Evolutionary conservation across 2,329 filamentous ascomycete species (phyloP), one percentile per base, ranked within the genome.

Genomic region (Allantophomopsis lycopodina): DNA sequence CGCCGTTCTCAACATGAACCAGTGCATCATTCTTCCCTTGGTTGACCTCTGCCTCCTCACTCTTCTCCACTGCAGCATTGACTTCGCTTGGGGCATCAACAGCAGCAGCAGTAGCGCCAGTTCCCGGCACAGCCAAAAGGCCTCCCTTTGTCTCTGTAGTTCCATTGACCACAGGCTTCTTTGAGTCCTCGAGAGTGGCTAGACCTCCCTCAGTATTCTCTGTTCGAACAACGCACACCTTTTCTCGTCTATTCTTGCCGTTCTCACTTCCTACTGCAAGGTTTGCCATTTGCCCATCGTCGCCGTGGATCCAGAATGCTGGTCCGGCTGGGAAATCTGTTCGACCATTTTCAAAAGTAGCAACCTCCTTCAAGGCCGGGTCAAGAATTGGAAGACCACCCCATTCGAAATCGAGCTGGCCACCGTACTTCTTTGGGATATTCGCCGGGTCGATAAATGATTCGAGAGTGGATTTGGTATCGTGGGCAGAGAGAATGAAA

Each of bases 381-480:
- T 94, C 88, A n/a, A 88, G 61, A 38, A 75, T 71, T 6, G 83
- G 79, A 59, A 79, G 65, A 44, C 84, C 74, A 40, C 85, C 86
- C 63, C 83, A 95, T 37, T 71, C 62, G 63, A 83, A 95, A 17
- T 94, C 81, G 7, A 95, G 71, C 47, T 85, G 72, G 35, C 89
- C 89, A 44, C 89, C 89, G 56, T 94, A 96, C 57, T 81, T 76
- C 58, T 84, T 87, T 14, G 89, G 89, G 45, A 96, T 88, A 59
- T 89, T 84, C 39, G 73, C 69, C 1, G 74, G 68, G 39, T 94
- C 82, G 56, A 96, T 86, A 61, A 89, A 95, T 40, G 75, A 68
- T 47, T 79, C 73, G 18, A 96, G 73, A 2, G 85, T 89, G 13
- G 79, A 65, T 49, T 79, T 73, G 39, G 93, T 80, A 59, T 94